Conservation (phyloP, 495 filamentous ascomycete genomes). For the Talaromyces wortmannii region DNA sequence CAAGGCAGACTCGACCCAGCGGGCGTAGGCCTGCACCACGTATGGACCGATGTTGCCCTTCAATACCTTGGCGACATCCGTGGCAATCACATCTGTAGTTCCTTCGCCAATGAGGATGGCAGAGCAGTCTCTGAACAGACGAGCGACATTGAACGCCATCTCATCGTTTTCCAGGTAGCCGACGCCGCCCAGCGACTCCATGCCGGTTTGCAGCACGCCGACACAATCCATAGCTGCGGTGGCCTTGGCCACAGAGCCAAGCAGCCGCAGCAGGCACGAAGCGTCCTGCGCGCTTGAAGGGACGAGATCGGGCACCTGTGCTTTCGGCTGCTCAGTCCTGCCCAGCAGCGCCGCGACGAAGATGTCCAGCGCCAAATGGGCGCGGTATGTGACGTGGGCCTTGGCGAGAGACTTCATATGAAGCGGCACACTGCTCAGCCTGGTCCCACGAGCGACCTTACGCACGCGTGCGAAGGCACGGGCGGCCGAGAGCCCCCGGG, state of each 20-base stretch:
- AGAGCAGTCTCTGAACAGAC: constrained; percentile 48
- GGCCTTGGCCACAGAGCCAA: constrained; percentile 53
- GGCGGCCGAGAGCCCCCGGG: constrained; percentile 45
- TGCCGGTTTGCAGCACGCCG: constrained; percentile 42
- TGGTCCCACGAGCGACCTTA: constrained; percentile 21
- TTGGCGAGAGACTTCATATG: constrained; percentile 49
- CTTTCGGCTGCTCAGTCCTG: constrained; percentile 20
- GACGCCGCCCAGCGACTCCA: constrained; percentile 57
- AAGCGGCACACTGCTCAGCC: constrained; percentile 37
- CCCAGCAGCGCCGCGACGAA: constrained; percentile 45
- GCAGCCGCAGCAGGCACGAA: constrained; percentile 38
- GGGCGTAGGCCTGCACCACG: constrained; percentile 22
- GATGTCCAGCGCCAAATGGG: constrained; percentile 41
- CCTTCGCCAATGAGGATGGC: constrained; percentile 54
- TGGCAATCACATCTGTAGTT: constrained; percentile 53
- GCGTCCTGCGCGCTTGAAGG: not conserved
- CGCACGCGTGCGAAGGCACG: constrained; percentile 44
- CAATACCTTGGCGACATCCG: constrained; percentile 43
- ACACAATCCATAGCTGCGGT: constrained; percentile 40
- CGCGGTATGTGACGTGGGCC: constrained; percentile 32
- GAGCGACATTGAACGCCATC: constrained; percentile 45
- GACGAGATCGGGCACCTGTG: not conserved
- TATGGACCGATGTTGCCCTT: constrained; percentile 28
- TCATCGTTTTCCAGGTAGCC: constrained; percentile 54
- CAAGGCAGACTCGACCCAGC: constrained; percentile 17